phyloP scores from a whole-genome alignment of 768 basidiomycete genomes.

The Amanita fuliginea region DNA sequence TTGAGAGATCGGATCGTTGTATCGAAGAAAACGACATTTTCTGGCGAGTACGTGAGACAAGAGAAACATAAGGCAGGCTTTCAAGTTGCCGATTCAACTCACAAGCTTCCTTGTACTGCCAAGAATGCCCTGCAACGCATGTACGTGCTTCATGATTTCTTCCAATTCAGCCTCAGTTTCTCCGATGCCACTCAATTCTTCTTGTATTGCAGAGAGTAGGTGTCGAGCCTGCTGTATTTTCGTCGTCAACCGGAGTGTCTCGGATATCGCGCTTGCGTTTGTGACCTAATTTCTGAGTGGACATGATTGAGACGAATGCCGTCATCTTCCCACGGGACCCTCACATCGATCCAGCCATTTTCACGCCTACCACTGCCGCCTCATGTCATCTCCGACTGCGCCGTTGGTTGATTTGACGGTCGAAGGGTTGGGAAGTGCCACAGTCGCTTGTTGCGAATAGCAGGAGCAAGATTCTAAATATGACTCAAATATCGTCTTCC shows the following conservation, averaged over 20 bases:
- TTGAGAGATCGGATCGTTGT: background rate
- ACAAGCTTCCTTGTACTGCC: background rate
- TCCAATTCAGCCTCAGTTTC: slow-evolving; percentile 2
- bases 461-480: too few species aligned
- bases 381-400: too few species aligned
- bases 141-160: slow-evolving; percentile 2
- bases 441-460: too few species aligned
- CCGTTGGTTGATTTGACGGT: too few species aligned
- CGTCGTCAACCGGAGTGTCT: slow-evolving; percentile 1
- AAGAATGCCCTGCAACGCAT: slow-evolving; percentile 1
- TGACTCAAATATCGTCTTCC: too few species aligned
- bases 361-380: too few species aligned
- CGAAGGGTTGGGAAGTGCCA: too few species aligned
- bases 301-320: too few species aligned
- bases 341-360: too few species aligned
- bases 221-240: slow-evolving; percentile 3
- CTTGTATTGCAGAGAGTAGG: slow-evolving; percentile 1
- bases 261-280: slow-evolving; percentile 1
- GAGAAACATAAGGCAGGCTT: background rate
- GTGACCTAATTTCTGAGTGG: background rate
- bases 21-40: slow-evolving; percentile 3
- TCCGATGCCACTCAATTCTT: slow-evolving; percentile 4
- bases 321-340: too few species aligned
- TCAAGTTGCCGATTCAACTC: too few species aligned
- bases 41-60: background rate